Evolutionary conservation across 345 rosid genomes (phyloP).

Genomic region (Rhodamnia rubescens): DNA sequence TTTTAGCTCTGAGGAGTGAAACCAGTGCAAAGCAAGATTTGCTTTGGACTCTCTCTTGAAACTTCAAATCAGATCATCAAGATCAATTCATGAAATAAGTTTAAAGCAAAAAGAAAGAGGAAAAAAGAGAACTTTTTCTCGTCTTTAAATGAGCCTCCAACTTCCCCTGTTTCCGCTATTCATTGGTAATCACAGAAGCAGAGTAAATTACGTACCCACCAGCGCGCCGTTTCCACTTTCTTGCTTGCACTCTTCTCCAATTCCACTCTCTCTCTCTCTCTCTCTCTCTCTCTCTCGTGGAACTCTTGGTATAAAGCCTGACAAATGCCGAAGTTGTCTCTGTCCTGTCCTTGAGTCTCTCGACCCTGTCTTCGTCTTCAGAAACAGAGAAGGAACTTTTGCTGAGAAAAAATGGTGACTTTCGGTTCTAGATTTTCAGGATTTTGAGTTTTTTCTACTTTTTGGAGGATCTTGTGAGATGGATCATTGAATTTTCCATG

Average conservation of each 20-base stretch:
- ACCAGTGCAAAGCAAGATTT: background rate
- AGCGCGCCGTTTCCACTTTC: background rate
- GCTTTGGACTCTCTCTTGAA: background rate
- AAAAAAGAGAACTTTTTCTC: background rate
- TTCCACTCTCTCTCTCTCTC: background rate
- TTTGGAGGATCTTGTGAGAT: background rate
- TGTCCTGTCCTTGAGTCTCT: background rate
- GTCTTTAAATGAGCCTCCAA: background rate
- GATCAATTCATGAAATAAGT: background rate
- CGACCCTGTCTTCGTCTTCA: background rate
- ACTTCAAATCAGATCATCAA: background rate
- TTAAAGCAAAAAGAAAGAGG: background rate
- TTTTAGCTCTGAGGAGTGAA: background rate
- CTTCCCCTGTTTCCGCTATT: background rate
- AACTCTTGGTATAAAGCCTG: background rate
- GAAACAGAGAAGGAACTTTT: background rate
- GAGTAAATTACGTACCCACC: background rate
- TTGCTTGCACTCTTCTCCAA: background rate
- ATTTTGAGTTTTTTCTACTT: background rate
- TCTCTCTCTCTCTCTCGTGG: background rate
- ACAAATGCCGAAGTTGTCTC: background rate
- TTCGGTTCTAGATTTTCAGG: background rate
- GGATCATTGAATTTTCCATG: background rate
- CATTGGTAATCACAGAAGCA: background rate
- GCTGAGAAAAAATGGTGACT: background rate